Evolutionary conservation across 768 basidiomycete genomes (phyloP).

Genomic region (Amanita polypyramis): DNA sequence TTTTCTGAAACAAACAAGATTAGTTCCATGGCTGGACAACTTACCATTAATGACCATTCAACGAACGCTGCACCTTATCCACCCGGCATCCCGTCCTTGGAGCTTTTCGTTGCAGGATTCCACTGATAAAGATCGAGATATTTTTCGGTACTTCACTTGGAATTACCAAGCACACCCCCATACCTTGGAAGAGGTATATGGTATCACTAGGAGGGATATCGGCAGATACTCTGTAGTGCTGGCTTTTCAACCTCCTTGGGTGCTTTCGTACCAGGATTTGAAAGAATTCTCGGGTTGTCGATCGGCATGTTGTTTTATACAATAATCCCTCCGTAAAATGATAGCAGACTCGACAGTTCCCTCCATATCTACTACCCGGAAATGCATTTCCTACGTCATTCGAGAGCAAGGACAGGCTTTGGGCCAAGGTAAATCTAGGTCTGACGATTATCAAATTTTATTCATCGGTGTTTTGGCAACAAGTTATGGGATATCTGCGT

Average conservation of each 20-base stretch:
- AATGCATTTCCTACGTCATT: conserved; percentile 22
- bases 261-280: conserved; percentile 43
- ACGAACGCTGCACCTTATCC: conserved; percentile 32
- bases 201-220: conserved; percentile 16
- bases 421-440: conserved; percentile 39
- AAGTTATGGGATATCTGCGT: conserved; percentile 52
- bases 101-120: conserved; percentile 24
- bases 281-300: conserved; percentile 37
- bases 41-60: conserved; percentile 43
- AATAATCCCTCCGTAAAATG: conserved; percentile 5
- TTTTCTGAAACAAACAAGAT: conserved; percentile 18
- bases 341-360: conserved; percentile 24
- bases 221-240: conserved; percentile 30
- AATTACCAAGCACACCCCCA: conserved; percentile 7
- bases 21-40: conserved; percentile 38
- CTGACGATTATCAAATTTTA: background rate
- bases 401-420: conserved; percentile 40
- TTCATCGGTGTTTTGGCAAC: background rate
- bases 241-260: conserved; percentile 53
- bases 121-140: conserved; percentile 24
- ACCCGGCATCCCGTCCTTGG: conserved; percentile 32
- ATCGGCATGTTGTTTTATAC: conserved; percentile 20
- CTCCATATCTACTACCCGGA: conserved; percentile 23
- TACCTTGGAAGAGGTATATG: conserved; percentile 2
- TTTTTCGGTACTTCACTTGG: conserved; percentile 40